phyloP scores from a whole-genome alignment of 495 filamentous ascomycete genomes.

The Viridothelium virens region DNA sequence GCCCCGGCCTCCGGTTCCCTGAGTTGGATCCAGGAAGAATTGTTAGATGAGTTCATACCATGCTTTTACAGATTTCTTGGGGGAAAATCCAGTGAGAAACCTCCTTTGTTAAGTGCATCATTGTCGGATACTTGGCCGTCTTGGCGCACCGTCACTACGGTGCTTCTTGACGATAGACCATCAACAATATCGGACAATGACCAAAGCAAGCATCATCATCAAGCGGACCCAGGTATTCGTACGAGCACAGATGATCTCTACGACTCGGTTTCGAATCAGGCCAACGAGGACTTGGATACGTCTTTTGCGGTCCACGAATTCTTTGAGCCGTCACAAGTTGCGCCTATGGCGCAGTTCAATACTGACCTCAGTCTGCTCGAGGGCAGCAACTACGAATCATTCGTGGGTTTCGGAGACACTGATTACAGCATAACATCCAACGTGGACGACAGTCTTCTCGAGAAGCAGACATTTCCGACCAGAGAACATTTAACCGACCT shows the following conservation, averaged over 20 bases:
- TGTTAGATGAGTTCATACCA: slow-evolving; percentile 37
- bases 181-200: slow-evolving; percentile 8
- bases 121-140: slow-evolving; percentile 1
- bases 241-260: neutral
- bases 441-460: neutral
- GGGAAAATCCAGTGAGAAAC: neutral
- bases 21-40: slow-evolving; percentile 46
- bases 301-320: slow-evolving; percentile 59
- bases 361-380: slow-evolving; percentile 4
- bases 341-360: slow-evolving; percentile 18
- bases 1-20: slow-evolving; percentile 50
- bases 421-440: slow-evolving; percentile 16
- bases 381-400: slow-evolving; percentile 8
- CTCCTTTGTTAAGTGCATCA: neutral
- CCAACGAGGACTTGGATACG: slow-evolving; percentile 55
- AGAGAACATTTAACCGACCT: slow-evolving; percentile 52
- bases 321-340: slow-evolving; percentile 45
- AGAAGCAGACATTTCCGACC: slow-evolving; percentile 10
- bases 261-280: slow-evolving; percentile 15
- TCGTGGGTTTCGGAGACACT: slow-evolving; percentile 3
- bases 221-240: neutral
- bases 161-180: slow-evolving; percentile 2
- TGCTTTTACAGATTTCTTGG: slow-evolving; percentile 10
- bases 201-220: neutral
- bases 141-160: neutral